Conservation (phyloP, 2,329 filamentous ascomycete species). For the Stachybotrys echinatus region DNA sequence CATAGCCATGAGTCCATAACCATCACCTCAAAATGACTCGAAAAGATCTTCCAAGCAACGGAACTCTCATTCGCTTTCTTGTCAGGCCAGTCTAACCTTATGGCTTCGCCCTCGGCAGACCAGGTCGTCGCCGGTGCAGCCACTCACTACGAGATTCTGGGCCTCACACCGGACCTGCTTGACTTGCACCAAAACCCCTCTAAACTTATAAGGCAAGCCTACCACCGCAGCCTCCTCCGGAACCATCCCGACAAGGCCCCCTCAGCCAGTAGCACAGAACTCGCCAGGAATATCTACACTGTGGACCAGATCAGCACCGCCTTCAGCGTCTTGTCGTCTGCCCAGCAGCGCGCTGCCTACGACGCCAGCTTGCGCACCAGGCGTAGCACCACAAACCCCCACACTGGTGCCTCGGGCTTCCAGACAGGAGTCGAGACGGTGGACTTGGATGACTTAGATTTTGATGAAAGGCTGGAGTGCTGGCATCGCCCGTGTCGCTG, state of each 20-base stretch:
- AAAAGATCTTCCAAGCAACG: too few species aligned
- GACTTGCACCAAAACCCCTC: conserved; percentile 35
- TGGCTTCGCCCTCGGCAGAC: not conserved
- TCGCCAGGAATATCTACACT: conserved; percentile 30
- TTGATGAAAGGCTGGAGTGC: conserved; percentile 38
- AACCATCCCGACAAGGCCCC: conserved; percentile 59
- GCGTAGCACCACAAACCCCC: conserved; percentile 11
- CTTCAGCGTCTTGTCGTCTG: conserved; percentile 49
- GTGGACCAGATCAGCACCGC: conserved; percentile 61
- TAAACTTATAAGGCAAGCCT: conserved; percentile 55
- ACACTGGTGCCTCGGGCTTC: conserved; percentile 26
- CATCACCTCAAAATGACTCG: too few species aligned
- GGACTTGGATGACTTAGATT: conserved; percentile 60
- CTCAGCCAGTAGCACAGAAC: conserved; percentile 4
- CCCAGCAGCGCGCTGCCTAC: conserved; percentile 45
- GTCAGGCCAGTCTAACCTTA: not conserved
- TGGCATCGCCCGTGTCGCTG: conserved; percentile 60
- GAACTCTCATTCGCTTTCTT: too few species aligned
- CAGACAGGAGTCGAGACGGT: conserved; percentile 58
- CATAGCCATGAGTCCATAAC: too few species aligned
- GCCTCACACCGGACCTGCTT: conserved; percentile 44
- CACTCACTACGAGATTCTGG: conserved; percentile 58
- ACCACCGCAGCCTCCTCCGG: conserved; percentile 57
- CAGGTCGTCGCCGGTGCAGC: conserved; percentile 16
- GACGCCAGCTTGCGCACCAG: conserved; percentile 40